Base-by-base conservation (phyloP, 2,329 filamentous ascomycete genomes). In the Purpureocillium takamizusanense region DNA sequence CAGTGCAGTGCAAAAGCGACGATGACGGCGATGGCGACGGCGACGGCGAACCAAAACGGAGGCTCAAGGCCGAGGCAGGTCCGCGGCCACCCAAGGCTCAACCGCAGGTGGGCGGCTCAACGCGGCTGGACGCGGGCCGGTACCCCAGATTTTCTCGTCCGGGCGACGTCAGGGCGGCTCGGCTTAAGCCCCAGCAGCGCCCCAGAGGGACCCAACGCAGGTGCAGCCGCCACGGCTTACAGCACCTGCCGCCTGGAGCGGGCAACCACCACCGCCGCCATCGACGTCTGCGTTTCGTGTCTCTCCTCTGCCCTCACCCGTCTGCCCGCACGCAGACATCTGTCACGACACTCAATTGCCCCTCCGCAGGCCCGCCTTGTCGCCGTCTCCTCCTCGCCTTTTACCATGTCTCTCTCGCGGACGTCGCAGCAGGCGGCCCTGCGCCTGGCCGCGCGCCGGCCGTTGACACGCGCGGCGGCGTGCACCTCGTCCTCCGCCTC, bases 401-500 rank as follows among this genome's bases (percentile, higher is more conserved):
- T n/a, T 34, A 57, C 38, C 45, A 77, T 76, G 72, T 64, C 68
- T 31, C 51, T 70, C 42, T 57, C 66, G 41, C 58, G 67, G 47
- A 63, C 64, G 38, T 66, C 69, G 29, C 62, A 65, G 45, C 65
- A 68, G 48, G 61, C 67, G 38, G 55, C 73, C 41, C 62, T 69
- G 37, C 46, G 57, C 34, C 45, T 54, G 34, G 21, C 30, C 38
- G 21, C 21, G 55, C 46, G 44, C 51, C 45, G 37, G 35, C 38
- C 62, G 61, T 47, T 25, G 21, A n/a, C n/a, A n/a, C 21, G 21
- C 6, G 6, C 21, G 64, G 65, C 51, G 46, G 35, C 51, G 42
- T 51, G 48, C 39, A 45, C 51, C 47, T 42, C 53, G 40, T 25
- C 21, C 21, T 5, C 21, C 21, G 21, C 21, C 21, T 5, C 21